A percentile compares a stretch with the other conserved stretches of the same genome.
Conservation (phyloP, 345 rosid genomes). For the Lepidium aucheri region DNA sequence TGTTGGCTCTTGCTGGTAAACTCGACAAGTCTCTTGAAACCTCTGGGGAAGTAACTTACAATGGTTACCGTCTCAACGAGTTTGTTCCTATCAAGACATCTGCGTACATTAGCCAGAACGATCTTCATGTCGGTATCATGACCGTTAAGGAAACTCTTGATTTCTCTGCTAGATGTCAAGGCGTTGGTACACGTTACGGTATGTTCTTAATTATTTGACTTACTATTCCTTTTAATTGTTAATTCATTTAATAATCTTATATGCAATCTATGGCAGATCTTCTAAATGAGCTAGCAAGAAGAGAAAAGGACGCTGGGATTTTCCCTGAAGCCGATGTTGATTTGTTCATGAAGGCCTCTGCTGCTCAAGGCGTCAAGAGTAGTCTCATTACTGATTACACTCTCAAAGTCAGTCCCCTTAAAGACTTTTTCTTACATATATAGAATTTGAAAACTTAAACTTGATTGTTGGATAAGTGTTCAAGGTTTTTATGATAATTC, state of each 20-base stretch:
- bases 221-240: background rate
- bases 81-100: slow-evolving; percentile 75
- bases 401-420: slow-evolving; percentile 38
- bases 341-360: slow-evolving; percentile 90
- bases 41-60: slow-evolving; percentile 53
- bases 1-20: slow-evolving; percentile 71
- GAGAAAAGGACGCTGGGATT: slow-evolving; percentile 77
- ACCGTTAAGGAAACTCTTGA: slow-evolving; percentile 80
- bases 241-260: background rate
- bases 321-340: slow-evolving; percentile 78
- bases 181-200: slow-evolving; percentile 78
- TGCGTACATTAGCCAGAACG: slow-evolving; percentile 75
- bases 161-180: slow-evolving; percentile 80
- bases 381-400: slow-evolving; percentile 62
- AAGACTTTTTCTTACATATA: background rate
- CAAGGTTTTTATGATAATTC: background rate
- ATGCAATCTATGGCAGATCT: slow-evolving; percentile 36
- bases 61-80: slow-evolving; percentile 52
- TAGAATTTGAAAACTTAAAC: background rate
- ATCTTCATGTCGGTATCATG: slow-evolving; percentile 76
- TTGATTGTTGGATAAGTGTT: background rate
- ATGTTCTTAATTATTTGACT: slow-evolving; percentile 13
- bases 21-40: slow-evolving; percentile 50
- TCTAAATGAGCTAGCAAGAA: slow-evolving; percentile 62
- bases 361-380: slow-evolving; percentile 60